Evolutionary conservation across 1,139 yeast genomes (phyloP).

Genomic region (Geotrichum histeridarum): DNA sequence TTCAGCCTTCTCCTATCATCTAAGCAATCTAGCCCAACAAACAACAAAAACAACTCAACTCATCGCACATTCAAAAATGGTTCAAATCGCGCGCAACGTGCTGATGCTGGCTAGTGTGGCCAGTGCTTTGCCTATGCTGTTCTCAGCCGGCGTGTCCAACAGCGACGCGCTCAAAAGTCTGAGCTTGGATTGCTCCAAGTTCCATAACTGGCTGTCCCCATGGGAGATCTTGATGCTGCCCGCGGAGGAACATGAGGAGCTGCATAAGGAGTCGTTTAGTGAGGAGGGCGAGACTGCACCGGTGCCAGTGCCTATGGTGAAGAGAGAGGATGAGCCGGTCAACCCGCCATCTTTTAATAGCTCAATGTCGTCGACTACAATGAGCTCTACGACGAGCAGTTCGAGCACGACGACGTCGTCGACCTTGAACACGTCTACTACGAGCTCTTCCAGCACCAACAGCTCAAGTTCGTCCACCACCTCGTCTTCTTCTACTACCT

Average conservation of each 20-base stretch:
- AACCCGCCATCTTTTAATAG: conserved; percentile 1
- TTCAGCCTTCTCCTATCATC: too few relatives aligned
- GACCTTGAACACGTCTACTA: background rate
- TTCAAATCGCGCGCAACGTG: too few relatives aligned
- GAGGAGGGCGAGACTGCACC: background rate
- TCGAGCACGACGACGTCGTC: background rate
- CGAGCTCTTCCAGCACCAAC: background rate
- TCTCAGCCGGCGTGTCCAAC: too few relatives aligned
- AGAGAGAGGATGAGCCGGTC: conserved; percentile 2
- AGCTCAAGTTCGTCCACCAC: background rate
- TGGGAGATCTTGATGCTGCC: conserved; percentile 2
- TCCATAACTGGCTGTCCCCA: conserved; percentile 10
- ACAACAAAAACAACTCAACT: too few relatives aligned
- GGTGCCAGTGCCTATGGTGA: background rate
- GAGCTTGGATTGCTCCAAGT: conserved; percentile 3
- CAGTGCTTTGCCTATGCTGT: too few relatives aligned
- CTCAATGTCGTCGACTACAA: background rate
- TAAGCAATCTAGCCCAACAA: too few relatives aligned
- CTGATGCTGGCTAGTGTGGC: too few relatives aligned
- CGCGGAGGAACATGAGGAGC: conserved; percentile 2
- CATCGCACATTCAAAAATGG: too few relatives aligned
- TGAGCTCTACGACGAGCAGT: background rate
- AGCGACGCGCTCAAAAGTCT: too few relatives aligned
- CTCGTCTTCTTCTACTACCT: conserved; percentile 1
- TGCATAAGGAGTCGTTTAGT: background rate